Base-by-base conservation (phyloP, 2,329 filamentous ascomycete species). In the Aspergillus amoenus region DNA sequence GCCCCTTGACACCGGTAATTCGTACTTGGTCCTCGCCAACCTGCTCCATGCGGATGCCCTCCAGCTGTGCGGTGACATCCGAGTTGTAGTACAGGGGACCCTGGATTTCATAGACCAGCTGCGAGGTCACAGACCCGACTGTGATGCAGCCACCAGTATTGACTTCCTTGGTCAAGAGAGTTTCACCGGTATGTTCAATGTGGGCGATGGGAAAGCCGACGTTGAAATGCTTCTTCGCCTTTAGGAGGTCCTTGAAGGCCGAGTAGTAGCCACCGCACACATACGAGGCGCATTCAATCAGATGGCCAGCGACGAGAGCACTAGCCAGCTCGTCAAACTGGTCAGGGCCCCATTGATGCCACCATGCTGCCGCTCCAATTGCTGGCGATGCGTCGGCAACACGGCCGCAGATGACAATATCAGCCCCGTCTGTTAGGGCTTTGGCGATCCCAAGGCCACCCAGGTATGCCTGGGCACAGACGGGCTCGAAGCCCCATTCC, bases 261-360 rank as follows among this genome's bases (percentile, higher is more conserved):
- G 66, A 62, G 52, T 66, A 73, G 57, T 73, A 70, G 11, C 66
- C 71, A 11, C 70, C 70, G 2, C 61, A 67, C 2, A 72, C 68
- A 58, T 73, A 74, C 59, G 43, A 46, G 12, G 43, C 64, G 58
- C 71, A 73, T 57, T 74, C 71, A 45, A 71, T 68, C 12, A 72
- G 46, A 56, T 72, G 62, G 3, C 56, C 62, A 57, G 41, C 65
- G 21, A 61, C 50, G 15, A 60, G 50, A 3, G 60, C 34, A 17
- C 54, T 49, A 5, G 64, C 66, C n/a, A 68, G 58, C 18, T 55
- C 30, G 46, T 66, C 56, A 5, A 45, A 63, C 15, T 64, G 44
- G 5, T 54, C 32, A 17, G 24, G 18, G 5, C 21, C 49, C 62
- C 58, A 63, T 13, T 34, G 43, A 46, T 65, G 57, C 58, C 60